phyloP scores from a whole-genome alignment of 108 stramenopile species.

The Skeletonema menzelii region DNA sequence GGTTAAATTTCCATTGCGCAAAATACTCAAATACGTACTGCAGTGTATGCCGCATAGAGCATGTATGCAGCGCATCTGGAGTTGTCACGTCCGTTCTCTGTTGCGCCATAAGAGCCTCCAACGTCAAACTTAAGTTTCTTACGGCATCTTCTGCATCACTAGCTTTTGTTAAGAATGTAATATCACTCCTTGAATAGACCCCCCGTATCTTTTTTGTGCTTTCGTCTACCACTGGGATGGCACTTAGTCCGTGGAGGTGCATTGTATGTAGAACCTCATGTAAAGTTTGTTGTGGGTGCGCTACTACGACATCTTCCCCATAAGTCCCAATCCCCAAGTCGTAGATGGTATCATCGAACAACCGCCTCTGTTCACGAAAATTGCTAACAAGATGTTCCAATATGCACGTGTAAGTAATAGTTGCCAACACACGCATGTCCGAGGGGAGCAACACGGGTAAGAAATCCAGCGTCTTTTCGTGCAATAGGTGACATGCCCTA shows the following conservation, averaged over 20 bases:
- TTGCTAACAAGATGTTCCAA: constrained; percentile 92
- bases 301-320: constrained; percentile 80
- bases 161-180: constrained; percentile 90
- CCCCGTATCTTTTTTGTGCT: constrained; percentile 59
- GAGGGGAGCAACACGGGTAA: constrained; percentile 85
- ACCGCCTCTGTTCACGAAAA: constrained; percentile 92
- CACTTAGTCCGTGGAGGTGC: constrained; percentile 66
- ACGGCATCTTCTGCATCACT: constrained; percentile 91
- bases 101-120: constrained; percentile 78
- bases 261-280: constrained; percentile 79
- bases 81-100: constrained; percentile 80
- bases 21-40: constrained; percentile 93
- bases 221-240: constrained; percentile 86
- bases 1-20: constrained; percentile 86
- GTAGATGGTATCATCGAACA: constrained; percentile 93
- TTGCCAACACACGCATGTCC: constrained; percentile 85
- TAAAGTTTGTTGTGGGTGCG: constrained; percentile 72
- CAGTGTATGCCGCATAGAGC: constrained; percentile 71
- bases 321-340: constrained; percentile 94
- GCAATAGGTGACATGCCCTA: constrained; percentile 75
- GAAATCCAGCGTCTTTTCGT: constrained; percentile 63
- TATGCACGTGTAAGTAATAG: constrained; percentile 86
- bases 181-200: constrained; percentile 86
- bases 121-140: constrained; percentile 75
- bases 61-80: constrained; percentile 89